Conservation (phyloP, 768 basidiomycete species). For the Psilocybe azurescens region DNA sequence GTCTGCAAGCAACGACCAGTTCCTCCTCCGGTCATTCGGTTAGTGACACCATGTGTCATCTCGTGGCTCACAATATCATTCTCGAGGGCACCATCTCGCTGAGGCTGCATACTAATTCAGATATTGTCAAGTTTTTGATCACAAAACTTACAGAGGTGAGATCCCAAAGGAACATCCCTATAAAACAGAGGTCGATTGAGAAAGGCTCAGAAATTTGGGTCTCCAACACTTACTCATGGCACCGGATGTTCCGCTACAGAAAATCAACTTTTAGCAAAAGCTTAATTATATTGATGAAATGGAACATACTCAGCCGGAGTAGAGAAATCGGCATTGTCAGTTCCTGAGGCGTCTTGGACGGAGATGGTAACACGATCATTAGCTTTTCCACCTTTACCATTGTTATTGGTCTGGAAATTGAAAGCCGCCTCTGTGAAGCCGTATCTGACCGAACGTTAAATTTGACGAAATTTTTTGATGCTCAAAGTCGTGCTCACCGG, state of each 20-base stretch:
- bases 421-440: constrained; percentile 59
- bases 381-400: constrained; percentile 55
- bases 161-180: constrained; percentile 39
- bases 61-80: constrained; percentile 59
- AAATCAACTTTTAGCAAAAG: neutral
- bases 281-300: neutral
- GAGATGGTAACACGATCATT: constrained; percentile 61
- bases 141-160: constrained; percentile 26
- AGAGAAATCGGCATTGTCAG: constrained; percentile 43
- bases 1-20: constrained; percentile 66
- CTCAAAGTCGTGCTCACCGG: constrained; percentile 4
- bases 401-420: constrained; percentile 65
- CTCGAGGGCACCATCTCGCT: constrained; percentile 65
- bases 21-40: constrained; percentile 56
- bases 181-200: neutral
- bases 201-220: neutral
- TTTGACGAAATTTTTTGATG: no score
- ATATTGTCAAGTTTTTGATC: neutral
- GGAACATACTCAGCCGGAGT: constrained; percentile 8
- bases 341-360: constrained; percentile 54
- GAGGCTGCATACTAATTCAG: constrained; percentile 32
- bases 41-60: constrained; percentile 51
- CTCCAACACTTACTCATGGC: constrained; percentile 13
- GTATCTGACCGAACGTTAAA: constrained; percentile 7
- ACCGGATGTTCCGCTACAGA: constrained; percentile 17